These are phyloP conservation scores for Trichoderma virens DNA, from an alignment of 495 filamentous ascomycete species.

Conservation along the genomic window DNA sequence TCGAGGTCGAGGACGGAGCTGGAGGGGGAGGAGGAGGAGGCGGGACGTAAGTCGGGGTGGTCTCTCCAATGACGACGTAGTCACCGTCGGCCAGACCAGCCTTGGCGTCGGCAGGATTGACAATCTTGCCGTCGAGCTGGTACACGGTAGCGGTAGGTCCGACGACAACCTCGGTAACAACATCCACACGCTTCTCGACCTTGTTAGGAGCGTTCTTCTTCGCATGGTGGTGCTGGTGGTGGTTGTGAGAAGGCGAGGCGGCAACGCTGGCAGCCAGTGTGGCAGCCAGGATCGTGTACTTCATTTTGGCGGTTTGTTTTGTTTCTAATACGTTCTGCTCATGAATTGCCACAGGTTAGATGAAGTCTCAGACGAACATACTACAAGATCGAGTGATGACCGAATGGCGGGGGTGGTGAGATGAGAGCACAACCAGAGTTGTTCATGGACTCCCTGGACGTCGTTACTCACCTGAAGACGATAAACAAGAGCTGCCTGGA, in stretches of 20 bases:
- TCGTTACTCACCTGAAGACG: neutral
- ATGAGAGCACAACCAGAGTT: neutral
- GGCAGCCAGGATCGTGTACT: conserved; percentile 39
- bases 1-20: conserved; percentile 21
- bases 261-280: conserved; percentile 31
- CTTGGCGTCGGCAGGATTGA: conserved; percentile 51
- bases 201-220: conserved; percentile 26
- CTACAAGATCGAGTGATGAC: neutral
- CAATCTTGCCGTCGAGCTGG: conserved; percentile 46
- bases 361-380: neutral
- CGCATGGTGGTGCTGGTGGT: conserved; percentile 29
- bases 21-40: conserved; percentile 25
- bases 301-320: conserved; percentile 31
- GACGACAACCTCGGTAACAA: conserved; percentile 29
- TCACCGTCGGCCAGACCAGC: conserved; percentile 51
- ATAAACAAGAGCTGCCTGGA: conserved; percentile 1
- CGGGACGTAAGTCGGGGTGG: conserved; percentile 34
- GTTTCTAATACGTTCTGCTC: conserved; percentile 3
- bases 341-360: neutral
- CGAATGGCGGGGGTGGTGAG: neutral
- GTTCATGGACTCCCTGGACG: neutral
- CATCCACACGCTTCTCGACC: conserved; percentile 35
- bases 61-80: conserved; percentile 42
- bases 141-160: conserved; percentile 54
- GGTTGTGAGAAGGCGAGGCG: conserved; percentile 40